These are phyloP conservation scores for Pythium monospermum DNA, from an alignment of 352 stramenopile genomes.

Conservation along the genomic window DNA sequence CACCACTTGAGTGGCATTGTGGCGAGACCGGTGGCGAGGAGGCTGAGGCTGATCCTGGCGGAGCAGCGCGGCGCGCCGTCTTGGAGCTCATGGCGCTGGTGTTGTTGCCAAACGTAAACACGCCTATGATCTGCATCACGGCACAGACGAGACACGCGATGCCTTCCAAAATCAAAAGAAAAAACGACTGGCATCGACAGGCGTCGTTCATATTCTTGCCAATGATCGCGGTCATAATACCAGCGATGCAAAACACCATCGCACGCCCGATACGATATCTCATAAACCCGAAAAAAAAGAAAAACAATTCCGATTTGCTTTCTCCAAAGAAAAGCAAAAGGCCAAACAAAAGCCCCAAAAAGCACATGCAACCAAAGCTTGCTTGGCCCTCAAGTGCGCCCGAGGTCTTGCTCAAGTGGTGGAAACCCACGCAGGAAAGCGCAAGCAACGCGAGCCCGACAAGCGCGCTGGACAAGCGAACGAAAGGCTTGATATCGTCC, in stretches of 20 bases:
- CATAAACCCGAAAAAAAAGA: slow-evolving; percentile 81
- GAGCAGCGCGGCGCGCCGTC: background rate
- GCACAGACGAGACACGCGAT: slow-evolving; percentile 43
- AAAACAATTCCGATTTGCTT: slow-evolving; percentile 56
- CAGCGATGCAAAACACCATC: slow-evolving; percentile 47
- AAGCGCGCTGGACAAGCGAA: slow-evolving; percentile 33
- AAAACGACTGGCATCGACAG: slow-evolving; percentile 44
- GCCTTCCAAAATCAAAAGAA: slow-evolving; percentile 50
- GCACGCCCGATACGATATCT: slow-evolving; percentile 62
- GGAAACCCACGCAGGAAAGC: slow-evolving; percentile 46
- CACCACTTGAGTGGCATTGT: too few species aligned
- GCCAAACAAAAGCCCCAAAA: slow-evolving; percentile 64
- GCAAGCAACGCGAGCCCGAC: slow-evolving; percentile 35
- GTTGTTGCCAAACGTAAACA: slow-evolving; percentile 54
- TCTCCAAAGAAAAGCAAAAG: slow-evolving; percentile 53
- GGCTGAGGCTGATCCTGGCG: background rate
- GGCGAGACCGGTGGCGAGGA: too few species aligned
- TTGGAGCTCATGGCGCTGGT: slow-evolving; percentile 9
- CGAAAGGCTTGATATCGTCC: slow-evolving; percentile 25
- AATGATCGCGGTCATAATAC: slow-evolving; percentile 56
- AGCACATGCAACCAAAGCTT: slow-evolving; percentile 69
- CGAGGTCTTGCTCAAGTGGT: slow-evolving; percentile 30
- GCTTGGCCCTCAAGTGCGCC: slow-evolving; percentile 40
- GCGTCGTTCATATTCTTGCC: slow-evolving; percentile 50
- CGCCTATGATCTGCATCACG: slow-evolving; percentile 35